phyloP scores from a whole-genome alignment of 2,329 filamentous ascomycete genomes.

The Calonectria pteridis region DNA sequence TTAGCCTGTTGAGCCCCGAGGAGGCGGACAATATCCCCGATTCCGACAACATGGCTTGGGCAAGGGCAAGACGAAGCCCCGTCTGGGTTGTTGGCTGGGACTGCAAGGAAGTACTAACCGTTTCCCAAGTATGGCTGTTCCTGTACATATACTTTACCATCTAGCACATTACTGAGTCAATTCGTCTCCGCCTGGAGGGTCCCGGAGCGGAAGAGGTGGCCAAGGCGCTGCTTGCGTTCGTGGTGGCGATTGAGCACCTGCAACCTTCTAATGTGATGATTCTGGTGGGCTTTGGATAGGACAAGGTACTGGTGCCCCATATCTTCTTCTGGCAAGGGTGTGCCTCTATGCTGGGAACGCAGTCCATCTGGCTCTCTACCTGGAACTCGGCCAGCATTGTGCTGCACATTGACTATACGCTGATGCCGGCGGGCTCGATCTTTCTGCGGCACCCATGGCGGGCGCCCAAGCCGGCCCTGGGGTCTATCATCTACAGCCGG shows the following conservation, averaged over 20 bases:
- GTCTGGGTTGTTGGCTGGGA: slow-evolving; percentile 58
- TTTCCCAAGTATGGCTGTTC: slow-evolving; percentile 63
- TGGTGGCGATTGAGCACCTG: slow-evolving; percentile 58
- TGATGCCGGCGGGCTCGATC: slow-evolving; percentile 45
- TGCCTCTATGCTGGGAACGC: slow-evolving; percentile 72
- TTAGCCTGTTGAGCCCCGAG: slow-evolving; percentile 31
- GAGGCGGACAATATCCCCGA: slow-evolving; percentile 42
- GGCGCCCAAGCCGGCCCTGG: slow-evolving; percentile 74
- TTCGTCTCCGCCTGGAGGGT: slow-evolving; percentile 40
- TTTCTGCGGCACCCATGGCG: slow-evolving; percentile 73
- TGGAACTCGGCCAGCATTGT: slow-evolving; percentile 50
- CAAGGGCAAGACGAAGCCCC: slow-evolving; percentile 61
- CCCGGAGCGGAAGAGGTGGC: slow-evolving; percentile 30
- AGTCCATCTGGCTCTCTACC: slow-evolving; percentile 68
- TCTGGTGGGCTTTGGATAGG: slow-evolving; percentile 38
- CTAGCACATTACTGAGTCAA: slow-evolving; percentile 37
- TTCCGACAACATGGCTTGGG: slow-evolving; percentile 59
- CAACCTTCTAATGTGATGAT: slow-evolving; percentile 48
- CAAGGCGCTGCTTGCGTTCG: slow-evolving; percentile 53
- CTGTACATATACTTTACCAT: slow-evolving; percentile 60
- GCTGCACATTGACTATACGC: slow-evolving; percentile 52
- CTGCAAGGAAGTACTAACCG: slow-evolving; percentile 51
- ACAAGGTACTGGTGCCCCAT: slow-evolving; percentile 58
- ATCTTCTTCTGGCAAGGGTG: slow-evolving; percentile 76
- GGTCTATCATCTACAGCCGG: slow-evolving; percentile 78